Conservation (phyloP, 2,329 filamentous ascomycete species). For the Seiridium cupressi region DNA sequence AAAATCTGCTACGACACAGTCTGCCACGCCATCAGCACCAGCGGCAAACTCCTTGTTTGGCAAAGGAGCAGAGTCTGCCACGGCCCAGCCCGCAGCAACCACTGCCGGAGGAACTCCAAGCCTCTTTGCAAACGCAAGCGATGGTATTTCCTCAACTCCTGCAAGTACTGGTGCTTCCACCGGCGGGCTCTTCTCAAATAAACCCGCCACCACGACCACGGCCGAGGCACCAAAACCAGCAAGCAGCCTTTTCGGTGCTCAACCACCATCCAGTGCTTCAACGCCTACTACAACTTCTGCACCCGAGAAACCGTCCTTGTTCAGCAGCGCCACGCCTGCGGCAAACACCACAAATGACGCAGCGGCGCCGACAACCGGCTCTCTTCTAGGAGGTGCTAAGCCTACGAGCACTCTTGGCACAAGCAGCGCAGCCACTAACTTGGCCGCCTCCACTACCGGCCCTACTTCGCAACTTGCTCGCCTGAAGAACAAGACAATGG, state of each 20-base stretch:
- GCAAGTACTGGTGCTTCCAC: constrained; percentile 14
- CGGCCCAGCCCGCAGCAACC: neutral
- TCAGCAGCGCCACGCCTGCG: constrained; percentile 25
- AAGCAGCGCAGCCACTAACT: constrained; percentile 20
- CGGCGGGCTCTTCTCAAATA: constrained; percentile 24
- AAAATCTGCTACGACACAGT: constrained; percentile 20
- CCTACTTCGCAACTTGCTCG: constrained; percentile 83
- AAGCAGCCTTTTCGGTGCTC: constrained; percentile 29
- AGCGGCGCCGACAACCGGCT: constrained; percentile 27
- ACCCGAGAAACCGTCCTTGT: neutral
- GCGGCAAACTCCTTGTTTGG: constrained; percentile 10
- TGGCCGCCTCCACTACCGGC: constrained; percentile 75
- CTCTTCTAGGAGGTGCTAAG: constrained; percentile 30
- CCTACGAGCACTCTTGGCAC: constrained; percentile 26
- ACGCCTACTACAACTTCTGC: constrained; percentile 15
- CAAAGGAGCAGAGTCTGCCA: neutral
- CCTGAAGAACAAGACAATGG: constrained; percentile 98
- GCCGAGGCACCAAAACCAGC: constrained; percentile 26
- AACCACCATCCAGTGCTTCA: constrained; percentile 12
- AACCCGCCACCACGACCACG: constrained; percentile 14
- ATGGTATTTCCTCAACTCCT: constrained; percentile 18
- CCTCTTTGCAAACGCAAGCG: constrained; percentile 13
- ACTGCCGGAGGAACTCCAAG: constrained; percentile 6
- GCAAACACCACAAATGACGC: constrained; percentile 13
- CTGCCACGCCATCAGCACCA: constrained; percentile 5